These are phyloP conservation scores for Aspergillus quadrilineatus DNA, from an alignment of 2,329 filamentous ascomycete genomes.

Conservation along the genomic window DNA sequence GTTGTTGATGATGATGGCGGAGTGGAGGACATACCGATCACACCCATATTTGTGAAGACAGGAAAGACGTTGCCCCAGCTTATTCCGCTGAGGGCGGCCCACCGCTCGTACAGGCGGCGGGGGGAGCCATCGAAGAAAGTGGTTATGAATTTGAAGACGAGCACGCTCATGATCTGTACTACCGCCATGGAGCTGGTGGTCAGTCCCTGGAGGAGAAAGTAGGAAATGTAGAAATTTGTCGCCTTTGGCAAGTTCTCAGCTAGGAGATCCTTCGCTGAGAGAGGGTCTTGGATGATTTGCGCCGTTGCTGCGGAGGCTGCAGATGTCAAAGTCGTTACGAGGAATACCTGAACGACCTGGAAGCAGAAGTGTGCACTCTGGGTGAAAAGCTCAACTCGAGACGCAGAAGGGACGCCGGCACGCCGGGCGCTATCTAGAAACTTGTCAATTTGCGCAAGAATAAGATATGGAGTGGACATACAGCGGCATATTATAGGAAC, in stretches of 20 bases:
- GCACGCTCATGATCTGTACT: conserved; percentile 69
- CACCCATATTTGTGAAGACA: conserved; percentile 74
- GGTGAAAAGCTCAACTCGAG: conserved; percentile 80
- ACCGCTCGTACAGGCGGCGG: conserved; percentile 71
- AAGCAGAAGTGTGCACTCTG: conserved; percentile 81
- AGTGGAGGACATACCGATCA: conserved; percentile 62
- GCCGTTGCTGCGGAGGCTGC: conserved; percentile 71
- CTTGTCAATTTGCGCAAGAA: conserved; percentile 36
- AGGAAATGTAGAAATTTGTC: conserved; percentile 93
- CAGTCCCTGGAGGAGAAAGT: conserved; percentile 89
- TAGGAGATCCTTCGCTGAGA: conserved; percentile 63
- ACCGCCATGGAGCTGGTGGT: conserved; percentile 71
- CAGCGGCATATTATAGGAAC: conserved; percentile 78
- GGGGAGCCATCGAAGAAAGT: conserved; percentile 70
- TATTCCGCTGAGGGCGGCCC: conserved; percentile 70
- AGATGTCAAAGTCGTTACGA: conserved; percentile 80
- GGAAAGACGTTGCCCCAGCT: conserved; percentile 84
- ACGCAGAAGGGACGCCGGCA: conserved; percentile 74
- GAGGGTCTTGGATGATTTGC: conserved; percentile 65
- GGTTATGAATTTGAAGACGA: conserved; percentile 71
- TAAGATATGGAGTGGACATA: conserved; percentile 39
- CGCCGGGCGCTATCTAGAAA: conserved; percentile 75
- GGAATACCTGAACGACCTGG: conserved; percentile 80
- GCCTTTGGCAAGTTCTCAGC: conserved; percentile 76
- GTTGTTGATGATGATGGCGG: background rate